Evolutionary conservation across 2,329 filamentous ascomycete species (phyloP), one percentile per base, ranked within the genome.

Genomic region (Neocucurbitaria cava): DNA sequence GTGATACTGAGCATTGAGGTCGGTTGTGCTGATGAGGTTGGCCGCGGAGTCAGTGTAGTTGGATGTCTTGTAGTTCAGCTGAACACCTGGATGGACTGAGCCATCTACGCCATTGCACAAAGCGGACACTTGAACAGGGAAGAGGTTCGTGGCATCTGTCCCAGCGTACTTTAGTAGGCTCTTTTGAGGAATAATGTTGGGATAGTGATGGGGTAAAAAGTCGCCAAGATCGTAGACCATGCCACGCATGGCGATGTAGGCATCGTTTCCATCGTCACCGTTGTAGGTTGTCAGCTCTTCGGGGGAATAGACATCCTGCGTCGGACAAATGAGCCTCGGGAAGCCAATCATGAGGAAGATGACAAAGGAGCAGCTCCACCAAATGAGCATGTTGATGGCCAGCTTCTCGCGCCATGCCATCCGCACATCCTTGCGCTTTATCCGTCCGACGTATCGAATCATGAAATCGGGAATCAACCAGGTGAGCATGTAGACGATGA

Each of bases 361-460:
- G 24, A 91, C 87, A 44, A 90, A 77, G 15, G 79, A 80, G 78
- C 94, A 98, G 72, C 84, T 86, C 52, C 94, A 80, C 95, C 96
- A 99, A 73, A 99, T 99, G 71, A 98, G 84, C 75, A 99, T 83
- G 81, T 99, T 99, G 83, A 99, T 99, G 49, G 95, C 94, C 54
- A 99, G 76, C 82, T 99, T 99, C 76, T 99, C 95, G 71, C 95
- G 85, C 95, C 95, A 99, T 0, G 95, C 95, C 73, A 90, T 83
- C 21, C 93, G 90, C 8, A 99, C 87, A 74, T 99, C 95, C 73
- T 96, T 96, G 57, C 95, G 90, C 55, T 89, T 85, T 89, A 97
- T 97, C 46, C 90, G 85, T 20, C 94, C 94, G 36, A 96, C 57
- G 66, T 82, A 82, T 49, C 87, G 85, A 72, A 98, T 90, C 39